Evolutionary conservation across 176 grass and related monocot genomes (phyloP).

Genomic region (Thalia dealbata): DNA sequence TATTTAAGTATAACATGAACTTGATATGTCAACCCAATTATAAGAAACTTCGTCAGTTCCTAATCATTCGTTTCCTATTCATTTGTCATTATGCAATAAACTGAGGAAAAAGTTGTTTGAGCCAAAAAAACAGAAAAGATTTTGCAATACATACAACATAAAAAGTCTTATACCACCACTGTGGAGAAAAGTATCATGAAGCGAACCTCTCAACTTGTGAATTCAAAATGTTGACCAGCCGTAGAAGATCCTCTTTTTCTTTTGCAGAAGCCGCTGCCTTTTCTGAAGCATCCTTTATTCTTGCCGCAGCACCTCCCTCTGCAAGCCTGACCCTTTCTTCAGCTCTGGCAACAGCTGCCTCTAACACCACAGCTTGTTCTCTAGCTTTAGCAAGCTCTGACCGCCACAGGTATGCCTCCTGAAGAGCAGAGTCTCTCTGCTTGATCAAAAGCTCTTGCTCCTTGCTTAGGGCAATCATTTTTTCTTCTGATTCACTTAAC

Average conservation of each 20-base stretch:
- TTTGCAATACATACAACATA: not conserved
- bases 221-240: conserved; percentile 45
- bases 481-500: conserved; percentile 70
- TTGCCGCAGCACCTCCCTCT: conserved; percentile 38
- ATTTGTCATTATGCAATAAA: not conserved
- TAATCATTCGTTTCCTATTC: not conserved
- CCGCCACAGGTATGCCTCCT: conserved; percentile 76
- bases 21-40: not conserved
- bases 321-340: conserved; percentile 83
- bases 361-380: conserved; percentile 82
- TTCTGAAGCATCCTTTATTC: conserved; percentile 45
- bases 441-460: conserved; percentile 60
- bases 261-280: conserved; percentile 42
- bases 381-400: conserved; percentile 91
- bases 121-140: not conserved
- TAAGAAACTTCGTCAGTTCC: not conserved
- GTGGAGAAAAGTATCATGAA: conserved; percentile 11
- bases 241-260: conserved; percentile 72
- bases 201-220: conserved; percentile 58
- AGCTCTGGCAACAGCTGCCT: conserved; percentile 83
- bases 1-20: not conserved
- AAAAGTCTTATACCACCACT: not conserved
- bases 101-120: not conserved
- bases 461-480: conserved; percentile 42
- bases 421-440: conserved; percentile 74